phyloP scores from a whole-genome alignment of 1,139 yeast genomes.

The Geotrichum siamense region DNA sequence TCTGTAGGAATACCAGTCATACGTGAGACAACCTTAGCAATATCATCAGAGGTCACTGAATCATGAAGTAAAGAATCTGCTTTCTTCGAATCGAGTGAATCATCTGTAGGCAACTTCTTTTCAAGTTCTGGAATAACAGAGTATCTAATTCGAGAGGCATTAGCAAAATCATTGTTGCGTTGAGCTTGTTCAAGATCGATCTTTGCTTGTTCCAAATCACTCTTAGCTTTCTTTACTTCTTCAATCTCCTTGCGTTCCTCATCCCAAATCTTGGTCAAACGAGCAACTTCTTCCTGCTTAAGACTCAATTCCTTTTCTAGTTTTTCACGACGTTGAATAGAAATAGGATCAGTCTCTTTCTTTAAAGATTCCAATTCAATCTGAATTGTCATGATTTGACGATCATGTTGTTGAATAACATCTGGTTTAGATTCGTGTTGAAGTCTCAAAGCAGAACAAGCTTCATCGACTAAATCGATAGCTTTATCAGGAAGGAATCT shows the following conservation, averaged over 20 bases:
- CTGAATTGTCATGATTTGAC: conserved; percentile 87
- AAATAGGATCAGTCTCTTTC: conserved; percentile 83
- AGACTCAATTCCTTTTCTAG: conserved; percentile 57
- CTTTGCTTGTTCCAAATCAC: conserved; percentile 75
- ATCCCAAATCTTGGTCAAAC: conserved; percentile 82
- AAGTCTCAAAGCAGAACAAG: conserved; percentile 85
- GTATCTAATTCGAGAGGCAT: conserved; percentile 85
- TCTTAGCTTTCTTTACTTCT: conserved; percentile 66
- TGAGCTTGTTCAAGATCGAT: conserved; percentile 76
- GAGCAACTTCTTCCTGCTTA: conserved; percentile 57
- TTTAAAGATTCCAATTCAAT: conserved; percentile 89
- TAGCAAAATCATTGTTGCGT: conserved; percentile 76
- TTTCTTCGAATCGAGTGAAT: conserved; percentile 25
- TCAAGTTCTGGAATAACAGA: conserved; percentile 77
- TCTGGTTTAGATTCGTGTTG: conserved; percentile 98
- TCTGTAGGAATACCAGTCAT: conserved; percentile 97
- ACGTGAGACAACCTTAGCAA: conserved; percentile 81
- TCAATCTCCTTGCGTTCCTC: conserved; percentile 69
- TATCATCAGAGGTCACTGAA: conserved; percentile 89
- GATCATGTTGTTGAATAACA: conserved; percentile 80
- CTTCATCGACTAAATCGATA: conserved; percentile 92
- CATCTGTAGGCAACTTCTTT: conserved; percentile 47
- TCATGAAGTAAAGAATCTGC: conserved; percentile 60
- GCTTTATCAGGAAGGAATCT: conserved; percentile 93
- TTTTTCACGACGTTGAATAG: conserved; percentile 60